Evolutionary conservation across 2,329 filamentous ascomycete species (phyloP), one percentile per base, ranked within the genome.

Genomic region (Microsporum canis): DNA sequence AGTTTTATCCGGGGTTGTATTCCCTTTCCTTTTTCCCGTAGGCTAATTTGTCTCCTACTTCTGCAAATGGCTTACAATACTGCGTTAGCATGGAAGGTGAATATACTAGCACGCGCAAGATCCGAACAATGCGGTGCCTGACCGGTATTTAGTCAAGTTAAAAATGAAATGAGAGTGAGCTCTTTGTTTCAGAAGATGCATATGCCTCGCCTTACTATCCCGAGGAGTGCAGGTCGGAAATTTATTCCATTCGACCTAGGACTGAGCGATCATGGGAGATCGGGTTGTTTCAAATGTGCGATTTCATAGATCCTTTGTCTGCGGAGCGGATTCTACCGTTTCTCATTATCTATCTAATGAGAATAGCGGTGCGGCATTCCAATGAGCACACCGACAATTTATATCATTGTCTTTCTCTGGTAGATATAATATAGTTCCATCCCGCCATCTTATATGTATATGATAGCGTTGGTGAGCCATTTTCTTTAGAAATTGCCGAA

Each of bases 221-320:
- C 33, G 31, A 55, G n/a, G 33, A 23, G 12, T 34, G 14, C 51
- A 36, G 31, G n/a, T 55, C 51, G 51, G 51, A 55, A 55, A 55
- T 55, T 55, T 55, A 55, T 55, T 55, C 31, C 51, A 55, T 55
- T 55, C 36, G 31, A 36, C 51, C 51, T 36, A 31, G 36, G 51
- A 55, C 51, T 23, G 33, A 55, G 51, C 51, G 51, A 55, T 38
- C 29, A 23, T 34, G 33, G 33, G 31, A 34, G 51, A 36, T 34
- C n/a, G 12, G 49, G 17, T 5, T 2, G 51, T 55, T 55, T 55
- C 51, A 55, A 17, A 34, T 5, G 31, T 36, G 51, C 31, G 8
- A 36, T 12, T 17, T 55, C 27, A 31, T 55, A 36, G 3, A 23
- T 55, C 36, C 51, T 55, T 55, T 55, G 51, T 55, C 31, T 55